Conservation (phyloP, 1,139 yeast genomes). For the Saccharomyces uvarum region DNA sequence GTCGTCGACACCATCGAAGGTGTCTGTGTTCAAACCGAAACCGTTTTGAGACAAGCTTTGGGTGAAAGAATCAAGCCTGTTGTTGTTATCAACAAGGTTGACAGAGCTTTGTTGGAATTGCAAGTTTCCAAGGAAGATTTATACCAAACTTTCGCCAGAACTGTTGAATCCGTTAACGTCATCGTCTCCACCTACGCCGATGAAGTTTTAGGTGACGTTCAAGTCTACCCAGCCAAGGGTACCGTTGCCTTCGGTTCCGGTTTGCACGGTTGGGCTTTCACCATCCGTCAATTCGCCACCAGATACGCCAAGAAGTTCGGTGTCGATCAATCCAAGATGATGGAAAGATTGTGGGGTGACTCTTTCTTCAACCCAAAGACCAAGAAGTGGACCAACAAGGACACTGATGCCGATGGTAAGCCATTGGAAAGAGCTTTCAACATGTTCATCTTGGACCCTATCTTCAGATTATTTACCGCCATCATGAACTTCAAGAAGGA, state of each 20-base stretch:
- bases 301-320: constrained; percentile 99
- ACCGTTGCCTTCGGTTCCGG: constrained; percentile 99
- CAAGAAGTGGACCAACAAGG: constrained; percentile 98
- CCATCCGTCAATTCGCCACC: constrained; percentile 96
- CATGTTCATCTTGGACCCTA: constrained; percentile 98
- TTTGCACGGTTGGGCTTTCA: constrained; percentile 99
- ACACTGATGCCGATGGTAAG: constrained; percentile 92
- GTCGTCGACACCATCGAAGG: constrained; percentile 99
- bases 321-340: constrained; percentile 96
- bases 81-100: constrained; percentile 97
- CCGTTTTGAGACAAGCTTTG: constrained; percentile 97
- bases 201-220: constrained; percentile 85
- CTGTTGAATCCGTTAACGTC: constrained; percentile 98
- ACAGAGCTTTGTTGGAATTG: constrained; percentile 97
- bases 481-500: constrained; percentile 97
- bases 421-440: constrained; percentile 97
- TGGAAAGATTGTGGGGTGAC: constrained; percentile 99
- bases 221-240: constrained; percentile 98
- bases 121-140: constrained; percentile 98
- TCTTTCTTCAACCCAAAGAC: constrained; percentile 99
- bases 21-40: constrained; percentile 99
- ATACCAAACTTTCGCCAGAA: constrained; percentile 96
- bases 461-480: constrained; percentile 92
- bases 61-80: constrained; percentile 99
- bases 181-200: constrained; percentile 94